Percentiles rank a stretch among this genome's conserved stretches.
Conservation (phyloP, 2,329 filamentous ascomycete genomes). For the Microthyrium microscopicum region DNA sequence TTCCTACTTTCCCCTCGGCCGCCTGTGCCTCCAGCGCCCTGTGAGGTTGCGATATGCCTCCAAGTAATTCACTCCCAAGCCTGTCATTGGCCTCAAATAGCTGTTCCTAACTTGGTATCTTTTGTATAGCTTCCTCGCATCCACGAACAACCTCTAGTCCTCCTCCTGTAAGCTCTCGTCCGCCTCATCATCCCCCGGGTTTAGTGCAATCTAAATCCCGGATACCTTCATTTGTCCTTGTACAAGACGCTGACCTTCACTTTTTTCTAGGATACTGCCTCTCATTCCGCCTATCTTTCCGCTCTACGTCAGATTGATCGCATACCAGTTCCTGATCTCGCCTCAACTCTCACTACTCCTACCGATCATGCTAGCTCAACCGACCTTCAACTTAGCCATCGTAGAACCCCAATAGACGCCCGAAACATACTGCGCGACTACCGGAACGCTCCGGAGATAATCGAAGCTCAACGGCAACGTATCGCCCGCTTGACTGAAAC, state of each 20-base stretch:
- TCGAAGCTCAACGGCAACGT: background rate
- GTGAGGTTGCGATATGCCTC: too few species aligned
- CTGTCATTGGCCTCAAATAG: too few species aligned
- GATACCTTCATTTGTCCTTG: too few species aligned
- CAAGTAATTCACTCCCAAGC: too few species aligned
- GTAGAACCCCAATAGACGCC: too few species aligned
- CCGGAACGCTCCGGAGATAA: conserved; percentile 3
- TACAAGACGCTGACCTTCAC: background rate
- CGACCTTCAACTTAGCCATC: too few species aligned
- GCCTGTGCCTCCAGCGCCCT: too few species aligned
- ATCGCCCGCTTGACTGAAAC: conserved; percentile 1
- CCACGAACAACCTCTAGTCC: too few species aligned
- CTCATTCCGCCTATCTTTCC: conserved; percentile 5
- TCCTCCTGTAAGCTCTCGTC: background rate
- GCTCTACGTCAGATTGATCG: conserved; percentile 8
- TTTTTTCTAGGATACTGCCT: background rate
- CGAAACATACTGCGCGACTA: background rate
- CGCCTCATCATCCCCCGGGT: background rate
- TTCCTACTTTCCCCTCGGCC: too few species aligned
- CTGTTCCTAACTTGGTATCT: too few species aligned
- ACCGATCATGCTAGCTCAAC: conserved; percentile 27
- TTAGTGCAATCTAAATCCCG: too few species aligned
- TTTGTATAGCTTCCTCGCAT: too few species aligned
- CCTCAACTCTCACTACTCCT: conserved; percentile 7
- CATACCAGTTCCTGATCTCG: conserved; percentile 8